Evolutionary conservation across 768 basidiomycete species (phyloP).

Genomic region (Macrolepiota fuliginosa): DNA sequence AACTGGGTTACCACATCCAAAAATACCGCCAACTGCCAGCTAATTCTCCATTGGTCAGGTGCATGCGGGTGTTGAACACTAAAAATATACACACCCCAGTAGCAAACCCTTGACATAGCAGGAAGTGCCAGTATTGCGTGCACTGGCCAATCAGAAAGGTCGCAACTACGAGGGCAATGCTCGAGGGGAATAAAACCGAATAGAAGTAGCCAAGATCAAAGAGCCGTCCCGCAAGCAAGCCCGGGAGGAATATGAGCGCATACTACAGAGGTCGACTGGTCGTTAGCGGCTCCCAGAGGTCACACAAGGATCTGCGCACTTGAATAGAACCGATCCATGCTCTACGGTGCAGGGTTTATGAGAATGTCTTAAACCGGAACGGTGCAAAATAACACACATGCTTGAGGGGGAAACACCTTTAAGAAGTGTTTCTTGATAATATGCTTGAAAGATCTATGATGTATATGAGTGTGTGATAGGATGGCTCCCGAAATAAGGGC

Average conservation of each 20-base stretch:
- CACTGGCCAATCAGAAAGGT: slow-evolving; percentile 60
- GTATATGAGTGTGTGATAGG: not conserved
- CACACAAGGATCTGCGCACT: slow-evolving; percentile 32
- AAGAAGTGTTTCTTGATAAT: slow-evolving; percentile 5
- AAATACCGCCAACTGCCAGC: slow-evolving; percentile 56
- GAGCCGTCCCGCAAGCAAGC: slow-evolving; percentile 43
- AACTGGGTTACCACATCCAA: slow-evolving; percentile 57
- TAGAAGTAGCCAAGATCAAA: slow-evolving; percentile 73
- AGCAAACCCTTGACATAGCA: slow-evolving; percentile 60
- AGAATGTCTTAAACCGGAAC: slow-evolving; percentile 43
- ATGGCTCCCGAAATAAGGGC: slow-evolving; percentile 20
- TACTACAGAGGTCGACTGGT: slow-evolving; percentile 36
- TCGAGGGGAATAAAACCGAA: slow-evolving; percentile 33
- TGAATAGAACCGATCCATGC: slow-evolving; percentile 83
- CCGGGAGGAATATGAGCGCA: slow-evolving; percentile 59
- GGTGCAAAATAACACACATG: slow-evolving; percentile 33
- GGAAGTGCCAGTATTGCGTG: slow-evolving; percentile 63
- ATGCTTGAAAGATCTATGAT: slow-evolving; percentile 3
- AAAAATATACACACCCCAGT: slow-evolving; percentile 35
- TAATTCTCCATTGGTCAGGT: slow-evolving; percentile 13
- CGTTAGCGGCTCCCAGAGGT: not conserved
- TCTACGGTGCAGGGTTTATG: slow-evolving; percentile 28
- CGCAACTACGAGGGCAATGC: slow-evolving; percentile 36
- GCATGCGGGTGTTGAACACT: not conserved
- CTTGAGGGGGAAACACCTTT: slow-evolving; percentile 38